These are phyloP conservation scores for Aspergillus wentii DNA, from an alignment of 495 filamentous ascomycete species.

Conservation along the genomic window DNA sequence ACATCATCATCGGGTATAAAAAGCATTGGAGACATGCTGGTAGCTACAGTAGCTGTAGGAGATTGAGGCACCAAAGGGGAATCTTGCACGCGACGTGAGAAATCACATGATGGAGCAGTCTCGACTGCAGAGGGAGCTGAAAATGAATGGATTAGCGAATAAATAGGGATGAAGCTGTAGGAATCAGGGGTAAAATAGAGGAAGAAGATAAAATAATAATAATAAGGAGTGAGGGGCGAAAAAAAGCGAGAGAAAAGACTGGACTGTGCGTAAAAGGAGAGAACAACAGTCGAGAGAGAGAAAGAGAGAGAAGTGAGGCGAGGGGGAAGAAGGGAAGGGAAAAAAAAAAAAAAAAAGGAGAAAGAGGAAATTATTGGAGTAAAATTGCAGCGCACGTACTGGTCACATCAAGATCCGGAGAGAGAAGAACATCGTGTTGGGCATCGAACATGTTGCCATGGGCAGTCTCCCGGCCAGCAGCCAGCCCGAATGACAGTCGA, in stretches of 20 bases:
- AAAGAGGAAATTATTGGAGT: constrained; percentile 7
- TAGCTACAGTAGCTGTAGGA: constrained; percentile 20
- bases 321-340: constrained; percentile 7
- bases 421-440: constrained; percentile 27
- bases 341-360: constrained; percentile 6
- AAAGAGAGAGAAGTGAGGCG: neutral
- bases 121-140: constrained; percentile 18
- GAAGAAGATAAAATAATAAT: neutral
- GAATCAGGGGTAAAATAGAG: constrained; percentile 3
- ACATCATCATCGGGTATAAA: constrained; percentile 3
- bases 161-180: constrained; percentile 6
- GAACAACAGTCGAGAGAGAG: neutral
- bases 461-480: constrained; percentile 15
- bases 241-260: too few species aligned
- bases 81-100: constrained; percentile 17
- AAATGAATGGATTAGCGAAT: constrained; percentile 1
- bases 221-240: neutral
- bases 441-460: constrained; percentile 36
- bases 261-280: neutral
- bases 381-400: constrained; percentile 24
- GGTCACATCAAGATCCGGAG: constrained; percentile 28
- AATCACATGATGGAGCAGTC: constrained; percentile 26
- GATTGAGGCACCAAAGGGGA: constrained; percentile 21
- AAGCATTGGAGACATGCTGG: constrained; percentile 16
- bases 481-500: constrained; percentile 16